A percentile compares a stretch with the other conserved stretches of the same genome.
These are phyloP conservation scores for Penicillium waksmanii DNA, from an alignment of 495 filamentous ascomycete genomes.

Conservation along the genomic window DNA sequence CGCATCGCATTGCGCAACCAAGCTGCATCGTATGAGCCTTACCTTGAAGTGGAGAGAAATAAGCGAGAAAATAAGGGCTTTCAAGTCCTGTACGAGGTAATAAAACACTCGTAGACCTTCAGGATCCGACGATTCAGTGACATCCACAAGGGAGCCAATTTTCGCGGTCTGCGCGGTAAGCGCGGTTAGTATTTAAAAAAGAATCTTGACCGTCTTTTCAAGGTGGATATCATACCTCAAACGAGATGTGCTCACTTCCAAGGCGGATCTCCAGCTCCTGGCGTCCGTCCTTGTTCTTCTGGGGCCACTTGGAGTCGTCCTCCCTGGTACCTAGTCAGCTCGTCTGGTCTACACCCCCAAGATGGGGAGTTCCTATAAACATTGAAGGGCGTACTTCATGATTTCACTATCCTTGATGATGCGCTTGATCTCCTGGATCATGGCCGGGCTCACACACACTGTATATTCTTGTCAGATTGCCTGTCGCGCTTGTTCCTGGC, in stretches of 20 bases:
- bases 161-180: constrained; percentile 78
- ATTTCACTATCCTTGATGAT: constrained; percentile 99
- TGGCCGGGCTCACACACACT: constrained; percentile 97
- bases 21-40: constrained; percentile 12
- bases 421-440: constrained; percentile 91
- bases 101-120: constrained; percentile 99
- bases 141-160: constrained; percentile 95
- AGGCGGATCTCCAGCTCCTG: constrained; percentile 96
- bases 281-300: constrained; percentile 98
- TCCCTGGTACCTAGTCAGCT: constrained; percentile 61
- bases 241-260: constrained; percentile 96
- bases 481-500: background rate
- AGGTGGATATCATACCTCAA: constrained; percentile 66
- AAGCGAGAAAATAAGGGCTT: constrained; percentile 94
- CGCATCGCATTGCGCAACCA: background rate
- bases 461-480: constrained; percentile 28
- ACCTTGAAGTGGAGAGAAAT: constrained; percentile 98
- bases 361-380: background rate
- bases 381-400: constrained; percentile 71
- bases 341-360: background rate
- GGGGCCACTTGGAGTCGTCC: constrained; percentile 98
- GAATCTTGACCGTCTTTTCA: constrained; percentile 7
- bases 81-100: constrained; percentile 97
- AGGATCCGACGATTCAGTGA: constrained; percentile 93
- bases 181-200: constrained; percentile 5